Base-by-base conservation (phyloP, 805 yeast species). In the Yarrowia sp. region DNA sequence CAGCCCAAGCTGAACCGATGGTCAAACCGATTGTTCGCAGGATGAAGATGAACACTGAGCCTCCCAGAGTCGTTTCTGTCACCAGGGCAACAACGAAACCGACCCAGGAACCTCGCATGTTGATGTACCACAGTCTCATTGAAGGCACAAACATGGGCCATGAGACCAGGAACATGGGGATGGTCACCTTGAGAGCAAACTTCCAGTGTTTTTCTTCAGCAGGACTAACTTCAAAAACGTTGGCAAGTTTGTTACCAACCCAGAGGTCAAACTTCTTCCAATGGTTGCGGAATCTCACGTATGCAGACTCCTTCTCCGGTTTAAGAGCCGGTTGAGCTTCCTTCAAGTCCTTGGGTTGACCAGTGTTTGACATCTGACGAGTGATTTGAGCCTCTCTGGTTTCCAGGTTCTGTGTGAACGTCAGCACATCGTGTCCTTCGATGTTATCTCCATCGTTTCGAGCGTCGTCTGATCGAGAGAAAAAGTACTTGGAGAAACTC, bases 1-100 rank as follows among this genome's bases (percentile, higher is more conserved):
- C 80, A 0, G 84, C 86, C 85, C 85, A 83, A 0, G 83, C 79
- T 2, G 86, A 79, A 22, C 87, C 87, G 12, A 75, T 61, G 1
- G 82, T 72, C 10, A 83, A 82, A 26, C 87, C 86, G 16, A 83
- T 80, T 11, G 81, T 81, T 72, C 87, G 79, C 1, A 83, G 71
- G 59, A 84, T 79, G 70, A 82, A 82, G 4, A 82, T 82, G 77
- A 80, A 82, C 61, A 83, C 79, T 0, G 87, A 83, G 16, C 81
- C 83, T 14, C 87, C 87, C 15, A 84, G 80, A 7, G 85, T 82
- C 0, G 85, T 84, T 70, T 84, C 87, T 36, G 84, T 69, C 32
- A 82, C 83, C 56, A 84, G 73, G 41, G 82, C 81, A 16, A 85
- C 83, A 5, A 83, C 85, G 76, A 84, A 84, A 36, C 86, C 87